These are phyloP conservation scores for Plasmodium knowlesi DNA, from an alignment of 169 alveolate species.

Conservation along the genomic window DNA sequence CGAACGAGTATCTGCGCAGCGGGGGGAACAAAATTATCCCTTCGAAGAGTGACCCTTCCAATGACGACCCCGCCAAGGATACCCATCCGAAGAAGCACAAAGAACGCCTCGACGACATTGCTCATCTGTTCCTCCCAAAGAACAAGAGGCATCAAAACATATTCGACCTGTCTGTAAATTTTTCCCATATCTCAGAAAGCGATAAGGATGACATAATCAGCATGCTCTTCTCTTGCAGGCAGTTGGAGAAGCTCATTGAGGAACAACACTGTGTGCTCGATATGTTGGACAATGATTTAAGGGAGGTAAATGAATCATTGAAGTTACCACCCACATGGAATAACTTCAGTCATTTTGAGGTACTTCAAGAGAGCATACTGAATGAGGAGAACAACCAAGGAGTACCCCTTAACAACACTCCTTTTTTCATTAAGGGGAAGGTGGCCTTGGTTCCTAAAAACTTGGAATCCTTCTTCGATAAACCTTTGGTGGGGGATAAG, in stretches of 20 bases:
- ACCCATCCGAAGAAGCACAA: background rate
- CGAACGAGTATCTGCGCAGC: slow-evolving; percentile 34
- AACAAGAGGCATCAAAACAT: slow-evolving; percentile 28
- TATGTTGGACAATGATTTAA: slow-evolving; percentile 86
- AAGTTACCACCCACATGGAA: slow-evolving; percentile 82
- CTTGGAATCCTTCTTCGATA: slow-evolving; percentile 28
- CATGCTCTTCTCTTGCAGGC: slow-evolving; percentile 86
- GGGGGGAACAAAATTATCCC: background rate
- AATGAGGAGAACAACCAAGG: background rate
- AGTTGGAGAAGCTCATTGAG: slow-evolving; percentile 86
- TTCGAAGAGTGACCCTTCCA: background rate
- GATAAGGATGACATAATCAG: slow-evolving; percentile 85
- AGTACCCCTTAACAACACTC: slow-evolving; percentile 30
- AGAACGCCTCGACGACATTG: slow-evolving; percentile 45
- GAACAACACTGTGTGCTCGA: slow-evolving; percentile 88
- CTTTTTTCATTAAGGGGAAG: slow-evolving; percentile 58
- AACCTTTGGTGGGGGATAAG: background rate
- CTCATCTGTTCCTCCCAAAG: slow-evolving; percentile 35
- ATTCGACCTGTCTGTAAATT: slow-evolving; percentile 25
- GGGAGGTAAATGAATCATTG: slow-evolving; percentile 84
- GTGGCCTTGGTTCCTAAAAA: slow-evolving; percentile 44
- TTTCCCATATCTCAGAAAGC: slow-evolving; percentile 9
- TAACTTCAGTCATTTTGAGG: slow-evolving; percentile 43
- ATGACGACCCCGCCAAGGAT: background rate
- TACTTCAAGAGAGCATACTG: slow-evolving; percentile 34